Base-by-base conservation (phyloP, 352 stramenopile species). In the Globisporangium echinulatum region DNA sequence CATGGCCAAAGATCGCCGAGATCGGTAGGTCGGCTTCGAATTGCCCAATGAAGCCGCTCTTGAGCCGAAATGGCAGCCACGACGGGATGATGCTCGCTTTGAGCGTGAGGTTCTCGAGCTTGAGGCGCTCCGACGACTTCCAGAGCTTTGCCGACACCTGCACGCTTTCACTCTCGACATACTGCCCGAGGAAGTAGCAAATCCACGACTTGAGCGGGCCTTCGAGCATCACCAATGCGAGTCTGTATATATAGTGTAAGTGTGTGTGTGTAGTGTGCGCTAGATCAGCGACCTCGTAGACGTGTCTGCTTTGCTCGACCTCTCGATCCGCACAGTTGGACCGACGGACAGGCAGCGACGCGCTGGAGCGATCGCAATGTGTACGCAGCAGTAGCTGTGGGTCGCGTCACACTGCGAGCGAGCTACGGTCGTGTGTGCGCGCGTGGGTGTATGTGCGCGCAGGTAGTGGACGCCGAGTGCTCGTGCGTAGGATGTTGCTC, bases 201-300 rank as follows among this genome's bases (percentile, higher is more conserved):
- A 94, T 88, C 78, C 85, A 93, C 53, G 85, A 91, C 82, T 93
- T 93, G 70, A 96, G 79, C 59, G 84, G 77, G 47, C 84, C 85
- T 63, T 94, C 87, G 50, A 96, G 71, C 87, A 96, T 96, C 53
- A 63, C 54, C 36, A 44, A 56, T 17, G 17, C 17, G n/a, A 33
- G 25, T 33, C 25, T 33, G 25, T 33, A 33, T 33, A 33, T 33
- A 33, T 33, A 25, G 15, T 47, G 4, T 47, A 6, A 0, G 7
- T 40, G 37, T 55, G 11, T 56, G 8, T 38, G 10, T 33, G 7
- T 43, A 7, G 13, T 44, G 33, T 54, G 7, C 6, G 49, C 13
- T 17, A 33, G 25, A 33, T 33, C 25, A 33, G 25, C 25, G 25
- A 33, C 25, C 25, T 3, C 25, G 25, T 33, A 33, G 25, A 33